Conservation (phyloP, 345 rosid genomes). For the Boechera retrofracta region DNA sequence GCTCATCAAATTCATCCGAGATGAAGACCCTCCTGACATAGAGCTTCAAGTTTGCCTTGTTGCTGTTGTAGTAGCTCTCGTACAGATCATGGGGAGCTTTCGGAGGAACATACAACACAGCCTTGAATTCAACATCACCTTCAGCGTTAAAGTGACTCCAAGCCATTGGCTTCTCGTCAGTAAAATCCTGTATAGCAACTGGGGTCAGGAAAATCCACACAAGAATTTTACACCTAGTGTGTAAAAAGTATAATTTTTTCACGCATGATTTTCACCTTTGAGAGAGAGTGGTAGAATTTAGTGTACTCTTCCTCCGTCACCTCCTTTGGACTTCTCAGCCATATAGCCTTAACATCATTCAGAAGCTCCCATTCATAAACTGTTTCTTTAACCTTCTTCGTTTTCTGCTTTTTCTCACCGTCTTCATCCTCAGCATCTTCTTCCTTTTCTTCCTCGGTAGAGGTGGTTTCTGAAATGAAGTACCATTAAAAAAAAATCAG, state of each 20-base stretch:
- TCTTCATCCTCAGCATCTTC: constrained; percentile 76
- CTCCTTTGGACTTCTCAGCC: constrained; percentile 95
- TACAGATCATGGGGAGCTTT: constrained; percentile 93
- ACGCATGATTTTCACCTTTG: constrained; percentile 63
- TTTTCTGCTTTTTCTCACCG: constrained; percentile 74
- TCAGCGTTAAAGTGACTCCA: constrained; percentile 98
- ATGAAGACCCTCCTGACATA: constrained; percentile 97
- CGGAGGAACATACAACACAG: constrained; percentile 92
- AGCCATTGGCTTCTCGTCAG: constrained; percentile 82
- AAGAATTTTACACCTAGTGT: constrained; percentile 2
- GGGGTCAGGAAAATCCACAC: constrained; percentile 30
- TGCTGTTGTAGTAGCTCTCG: constrained; percentile 88
- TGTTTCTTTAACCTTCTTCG: constrained; percentile 85
- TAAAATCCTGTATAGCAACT: constrained; percentile 67
- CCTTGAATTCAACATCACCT: constrained; percentile 98
- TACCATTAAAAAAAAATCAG: constrained; percentile 41
- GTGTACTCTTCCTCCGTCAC: constrained; percentile 93
- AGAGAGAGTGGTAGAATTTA: constrained; percentile 83
- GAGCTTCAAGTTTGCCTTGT: constrained; percentile 87
- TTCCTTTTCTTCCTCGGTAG: constrained; percentile 72
- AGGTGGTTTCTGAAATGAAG: constrained; percentile 51
- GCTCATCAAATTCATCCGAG: constrained; percentile 97
- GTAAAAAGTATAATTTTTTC: constrained; percentile 1
- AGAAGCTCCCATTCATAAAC: constrained; percentile 87
- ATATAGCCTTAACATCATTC: constrained; percentile 97